phyloP scores from a whole-genome alignment of 2,329 filamentous ascomycete genomes.

The Phaeophleospora eucalypticola region DNA sequence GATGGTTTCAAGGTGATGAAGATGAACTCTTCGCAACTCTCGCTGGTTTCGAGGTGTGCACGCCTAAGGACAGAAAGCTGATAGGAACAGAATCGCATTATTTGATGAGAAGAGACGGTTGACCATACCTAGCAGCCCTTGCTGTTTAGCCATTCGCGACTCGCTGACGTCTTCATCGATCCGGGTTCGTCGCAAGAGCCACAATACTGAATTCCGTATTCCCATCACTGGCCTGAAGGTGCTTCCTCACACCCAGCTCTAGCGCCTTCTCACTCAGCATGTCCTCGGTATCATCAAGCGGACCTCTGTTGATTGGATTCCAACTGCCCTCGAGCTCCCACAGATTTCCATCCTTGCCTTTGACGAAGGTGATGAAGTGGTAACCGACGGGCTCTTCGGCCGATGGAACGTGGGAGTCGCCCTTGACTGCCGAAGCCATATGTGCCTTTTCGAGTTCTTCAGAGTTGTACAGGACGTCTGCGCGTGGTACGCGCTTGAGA shows the following conservation, averaged over 20 bases:
- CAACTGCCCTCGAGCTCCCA: constrained; percentile 46
- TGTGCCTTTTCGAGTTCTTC: constrained; percentile 43
- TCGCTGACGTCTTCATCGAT: not conserved
- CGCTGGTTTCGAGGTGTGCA: too few relatives aligned
- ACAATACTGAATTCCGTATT: constrained; percentile 44
- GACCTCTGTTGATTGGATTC: constrained; percentile 44
- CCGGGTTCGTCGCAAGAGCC: constrained; percentile 36
- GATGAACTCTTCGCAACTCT: too few relatives aligned
- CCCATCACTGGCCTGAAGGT: constrained; percentile 33
- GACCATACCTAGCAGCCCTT: too few relatives aligned
- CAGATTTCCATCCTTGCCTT: constrained; percentile 42
- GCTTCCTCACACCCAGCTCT: constrained; percentile 37
- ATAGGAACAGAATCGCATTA: too few relatives aligned
- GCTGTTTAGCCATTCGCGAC: too few relatives aligned
- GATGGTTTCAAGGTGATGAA: too few relatives aligned
- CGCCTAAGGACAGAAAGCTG: too few relatives aligned
- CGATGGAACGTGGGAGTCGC: constrained; percentile 37
- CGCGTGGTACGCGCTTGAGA: constrained; percentile 44
- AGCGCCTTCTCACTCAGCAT: constrained; percentile 42
- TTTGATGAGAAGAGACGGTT: too few relatives aligned
- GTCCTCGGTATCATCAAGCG: constrained; percentile 40
- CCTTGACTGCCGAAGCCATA: constrained; percentile 39
- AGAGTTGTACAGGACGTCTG: constrained; percentile 50
- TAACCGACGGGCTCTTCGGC: constrained; percentile 33
- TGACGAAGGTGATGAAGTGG: constrained; percentile 48